Percentiles rank a stretch among this genome's conserved stretches.
phyloP scores from a whole-genome alignment of 495 filamentous ascomycete species.

The Entonaema liquescens region DNA sequence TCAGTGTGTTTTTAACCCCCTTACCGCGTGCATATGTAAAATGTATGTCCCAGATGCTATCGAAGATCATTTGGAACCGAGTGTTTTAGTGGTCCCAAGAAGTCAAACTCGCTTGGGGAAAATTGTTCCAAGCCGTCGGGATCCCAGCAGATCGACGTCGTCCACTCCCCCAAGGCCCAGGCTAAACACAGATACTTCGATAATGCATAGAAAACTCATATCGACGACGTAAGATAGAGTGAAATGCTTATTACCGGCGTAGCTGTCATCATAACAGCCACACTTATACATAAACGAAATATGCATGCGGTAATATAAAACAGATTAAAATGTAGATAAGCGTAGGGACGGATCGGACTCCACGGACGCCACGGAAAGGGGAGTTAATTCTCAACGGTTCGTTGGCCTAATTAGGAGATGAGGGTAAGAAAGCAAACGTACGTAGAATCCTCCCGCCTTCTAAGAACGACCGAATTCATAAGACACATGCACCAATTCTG shows the following conservation, averaged over 20 bases:
- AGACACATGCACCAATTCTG: background rate
- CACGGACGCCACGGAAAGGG: background rate
- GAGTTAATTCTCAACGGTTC: background rate
- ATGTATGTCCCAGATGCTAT: conserved; percentile 31
- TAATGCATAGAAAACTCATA: background rate
- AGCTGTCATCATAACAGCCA: background rate
- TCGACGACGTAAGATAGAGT: background rate
- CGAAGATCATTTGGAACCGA: conserved; percentile 30
- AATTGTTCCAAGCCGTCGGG: conserved; percentile 42
- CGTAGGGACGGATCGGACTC: background rate
- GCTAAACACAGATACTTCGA: background rate
- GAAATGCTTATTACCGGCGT: background rate
- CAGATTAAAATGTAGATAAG: conserved; percentile 1
- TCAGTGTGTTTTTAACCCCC: conserved; percentile 22
- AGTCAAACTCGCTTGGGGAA: conserved; percentile 31
- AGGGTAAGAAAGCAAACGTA: background rate
- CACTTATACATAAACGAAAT: background rate
- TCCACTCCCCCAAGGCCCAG: too few species aligned
- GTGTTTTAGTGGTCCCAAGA: conserved; percentile 15
- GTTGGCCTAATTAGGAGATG: background rate
- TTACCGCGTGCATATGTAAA: conserved; percentile 31
- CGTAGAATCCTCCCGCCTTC: background rate
- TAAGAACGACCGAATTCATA: background rate
- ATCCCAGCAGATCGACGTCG: conserved; percentile 19
- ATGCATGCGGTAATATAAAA: conserved; percentile 7